A percentile compares a stretch with the other conserved stretches of the same genome.
phyloP scores from a whole-genome alignment of 495 filamentous ascomycete species.

The Cercophora samala region DNA sequence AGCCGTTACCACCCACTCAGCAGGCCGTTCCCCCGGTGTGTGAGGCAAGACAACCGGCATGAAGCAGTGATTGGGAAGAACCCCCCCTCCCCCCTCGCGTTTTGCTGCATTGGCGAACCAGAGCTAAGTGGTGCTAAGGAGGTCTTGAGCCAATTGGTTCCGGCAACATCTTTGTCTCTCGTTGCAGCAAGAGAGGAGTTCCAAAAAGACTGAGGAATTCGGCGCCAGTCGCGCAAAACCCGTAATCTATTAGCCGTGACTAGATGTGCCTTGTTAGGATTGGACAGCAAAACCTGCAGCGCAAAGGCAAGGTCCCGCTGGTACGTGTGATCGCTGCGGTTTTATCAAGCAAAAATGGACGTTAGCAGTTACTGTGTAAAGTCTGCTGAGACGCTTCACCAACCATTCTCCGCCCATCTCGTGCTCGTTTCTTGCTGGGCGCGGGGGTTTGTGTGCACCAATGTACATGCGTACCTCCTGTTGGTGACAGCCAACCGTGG shows the following conservation, averaged over 20 bases:
- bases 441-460: not conserved
- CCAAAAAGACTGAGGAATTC: not conserved
- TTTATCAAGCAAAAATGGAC: not conserved
- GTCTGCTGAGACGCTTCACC: not conserved
- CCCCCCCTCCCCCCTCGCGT: not conserved
- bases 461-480: not conserved
- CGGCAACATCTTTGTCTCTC: not conserved
- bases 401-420: not conserved
- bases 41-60: slow-evolving; percentile 6
- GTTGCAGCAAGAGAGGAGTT: not conserved
- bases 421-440: not conserved
- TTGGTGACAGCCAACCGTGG: slow-evolving; percentile 2
- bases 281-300: slow-evolving; percentile 5
- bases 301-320: slow-evolving; percentile 6
- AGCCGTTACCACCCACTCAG: not conserved
- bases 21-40: not conserved
- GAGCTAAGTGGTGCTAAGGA: not conserved
- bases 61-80: slow-evolving; percentile 3
- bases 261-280: not conserved
- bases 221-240: slow-evolving; percentile 13
- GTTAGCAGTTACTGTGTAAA: not conserved
- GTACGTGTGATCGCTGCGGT: slow-evolving; percentile 1
- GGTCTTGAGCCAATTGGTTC: slow-evolving; percentile 10
- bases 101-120: slow-evolving; percentile 12
- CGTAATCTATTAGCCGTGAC: slow-evolving; percentile 3